These are phyloP conservation scores for Pseudogymnoascus sp. DNA, from an alignment of 2,329 filamentous ascomycete species.

Conservation along the genomic window DNA sequence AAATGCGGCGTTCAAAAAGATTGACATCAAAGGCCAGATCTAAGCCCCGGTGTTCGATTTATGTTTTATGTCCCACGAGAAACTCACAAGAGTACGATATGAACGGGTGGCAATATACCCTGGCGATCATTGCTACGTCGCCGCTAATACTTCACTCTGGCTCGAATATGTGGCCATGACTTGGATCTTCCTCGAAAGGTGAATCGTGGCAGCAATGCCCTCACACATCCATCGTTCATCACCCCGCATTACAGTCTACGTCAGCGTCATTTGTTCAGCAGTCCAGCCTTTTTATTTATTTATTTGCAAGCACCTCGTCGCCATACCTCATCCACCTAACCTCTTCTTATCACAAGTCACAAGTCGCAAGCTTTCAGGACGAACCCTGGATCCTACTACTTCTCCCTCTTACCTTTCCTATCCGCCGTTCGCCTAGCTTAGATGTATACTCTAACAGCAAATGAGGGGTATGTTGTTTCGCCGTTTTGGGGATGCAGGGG, in stretches of 20 bases:
- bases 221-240: neutral
- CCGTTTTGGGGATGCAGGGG: neutral
- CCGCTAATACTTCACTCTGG: neutral
- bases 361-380: neutral
- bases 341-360: neutral
- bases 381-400: slow-evolving; percentile 6
- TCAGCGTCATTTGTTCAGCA: neutral
- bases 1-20: slow-evolving; percentile 66
- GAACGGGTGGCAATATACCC: neutral
- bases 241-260: neutral
- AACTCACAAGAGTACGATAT: neutral
- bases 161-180: neutral
- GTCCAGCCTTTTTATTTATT: neutral
- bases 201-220: neutral
- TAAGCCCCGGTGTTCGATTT: slow-evolving; percentile 35
- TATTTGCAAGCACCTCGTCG: slow-evolving; percentile 6
- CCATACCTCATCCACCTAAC: neutral
- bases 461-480: slow-evolving; percentile 1
- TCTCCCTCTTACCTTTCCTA: neutral
- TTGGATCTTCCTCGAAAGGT: neutral
- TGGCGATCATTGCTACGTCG: neutral
- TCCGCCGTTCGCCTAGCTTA: slow-evolving; percentile 5
- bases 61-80: neutral
- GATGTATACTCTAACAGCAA: slow-evolving; percentile 4
- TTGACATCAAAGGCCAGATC: slow-evolving; percentile 98